phyloP scores from a whole-genome alignment of 2,329 filamentous ascomycete species.

The Coniochaeta sp. region DNA sequence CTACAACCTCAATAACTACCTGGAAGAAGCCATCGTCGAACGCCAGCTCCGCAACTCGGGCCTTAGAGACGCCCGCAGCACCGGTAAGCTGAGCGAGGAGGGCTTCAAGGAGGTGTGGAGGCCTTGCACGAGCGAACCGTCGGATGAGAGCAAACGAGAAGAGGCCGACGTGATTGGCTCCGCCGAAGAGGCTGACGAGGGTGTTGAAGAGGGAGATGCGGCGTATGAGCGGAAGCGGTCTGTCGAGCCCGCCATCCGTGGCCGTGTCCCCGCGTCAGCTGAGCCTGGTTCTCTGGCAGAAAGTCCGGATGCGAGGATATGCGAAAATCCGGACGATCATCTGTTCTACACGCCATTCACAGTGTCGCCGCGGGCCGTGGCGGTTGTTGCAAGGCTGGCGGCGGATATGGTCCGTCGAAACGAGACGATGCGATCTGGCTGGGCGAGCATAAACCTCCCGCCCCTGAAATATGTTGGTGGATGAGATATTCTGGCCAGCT shows the following conservation, averaged over 20 bases:
- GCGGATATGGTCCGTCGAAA: conserved; percentile 3
- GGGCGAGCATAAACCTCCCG: neutral
- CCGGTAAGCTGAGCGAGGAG: conserved; percentile 26
- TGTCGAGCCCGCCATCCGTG: neutral
- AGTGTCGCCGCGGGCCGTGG: conserved; percentile 28
- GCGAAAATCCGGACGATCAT: conserved; percentile 30
- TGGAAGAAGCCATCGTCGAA: conserved; percentile 39
- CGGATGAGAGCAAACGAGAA: neutral
- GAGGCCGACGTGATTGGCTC: neutral
- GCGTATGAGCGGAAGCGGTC: neutral
- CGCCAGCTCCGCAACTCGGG: conserved; percentile 34
- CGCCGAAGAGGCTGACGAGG: too few species aligned
- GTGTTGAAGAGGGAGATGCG: neutral
- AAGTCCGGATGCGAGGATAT: neutral
- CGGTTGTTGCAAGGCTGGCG: conserved; percentile 4
- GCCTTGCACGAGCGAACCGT: conserved; percentile 24
- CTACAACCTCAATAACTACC: conserved; percentile 29
- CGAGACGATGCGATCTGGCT: neutral
- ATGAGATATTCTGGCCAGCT: neutral
- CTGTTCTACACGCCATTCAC: conserved; percentile 46
- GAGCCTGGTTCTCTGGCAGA: neutral
- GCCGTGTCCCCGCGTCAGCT: neutral
- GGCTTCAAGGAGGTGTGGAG: conserved; percentile 33
- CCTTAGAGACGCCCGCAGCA: conserved; percentile 33
- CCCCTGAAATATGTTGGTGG: neutral